Evolutionary conservation across 1,284 basidiomycete genomes (phyloP).

Genomic region (Boletus semigastroideus): DNA sequence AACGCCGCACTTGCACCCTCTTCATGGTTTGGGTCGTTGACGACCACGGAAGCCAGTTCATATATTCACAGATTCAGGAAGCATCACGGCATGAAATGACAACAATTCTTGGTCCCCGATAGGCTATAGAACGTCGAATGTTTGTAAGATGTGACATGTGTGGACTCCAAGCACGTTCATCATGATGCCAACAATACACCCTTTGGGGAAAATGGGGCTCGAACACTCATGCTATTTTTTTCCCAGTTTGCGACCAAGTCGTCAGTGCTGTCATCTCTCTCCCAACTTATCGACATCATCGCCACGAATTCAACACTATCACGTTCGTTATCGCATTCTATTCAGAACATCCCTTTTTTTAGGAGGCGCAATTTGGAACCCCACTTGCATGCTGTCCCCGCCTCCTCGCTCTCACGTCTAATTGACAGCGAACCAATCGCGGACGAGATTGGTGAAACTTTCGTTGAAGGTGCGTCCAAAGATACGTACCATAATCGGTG

Average conservation of each 20-base stretch:
- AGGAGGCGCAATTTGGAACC: constrained; percentile 2
- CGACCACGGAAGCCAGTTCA: constrained; percentile 7
- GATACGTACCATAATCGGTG: constrained; percentile 4
- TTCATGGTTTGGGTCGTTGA: neutral
- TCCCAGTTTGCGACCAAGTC: too few relatives aligned
- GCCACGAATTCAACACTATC: constrained; percentile 2
- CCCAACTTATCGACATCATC: neutral
- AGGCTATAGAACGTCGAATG: constrained; percentile 2
- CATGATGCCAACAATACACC: neutral
- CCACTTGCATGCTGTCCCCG: constrained; percentile 14
- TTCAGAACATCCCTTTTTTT: constrained; percentile 8
- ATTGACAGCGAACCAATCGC: constrained; percentile 12
- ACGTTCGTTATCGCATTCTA: constrained; percentile 17
- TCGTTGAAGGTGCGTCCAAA: constrained; percentile 1
- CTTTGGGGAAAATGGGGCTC: neutral
- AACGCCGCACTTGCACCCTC: constrained; percentile 7
- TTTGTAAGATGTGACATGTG: neutral
- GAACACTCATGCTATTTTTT: neutral
- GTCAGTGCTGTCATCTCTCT: neutral
- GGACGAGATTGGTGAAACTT: constrained; percentile 21
- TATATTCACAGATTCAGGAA: neutral
- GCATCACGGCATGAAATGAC: neutral
- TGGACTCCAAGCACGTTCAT: neutral
- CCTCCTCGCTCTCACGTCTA: constrained; percentile 18
- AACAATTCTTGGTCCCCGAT: neutral